Base-by-base conservation (phyloP, 1,284 basidiomycete genomes). In the Singerocomus rubriflavus region DNA sequence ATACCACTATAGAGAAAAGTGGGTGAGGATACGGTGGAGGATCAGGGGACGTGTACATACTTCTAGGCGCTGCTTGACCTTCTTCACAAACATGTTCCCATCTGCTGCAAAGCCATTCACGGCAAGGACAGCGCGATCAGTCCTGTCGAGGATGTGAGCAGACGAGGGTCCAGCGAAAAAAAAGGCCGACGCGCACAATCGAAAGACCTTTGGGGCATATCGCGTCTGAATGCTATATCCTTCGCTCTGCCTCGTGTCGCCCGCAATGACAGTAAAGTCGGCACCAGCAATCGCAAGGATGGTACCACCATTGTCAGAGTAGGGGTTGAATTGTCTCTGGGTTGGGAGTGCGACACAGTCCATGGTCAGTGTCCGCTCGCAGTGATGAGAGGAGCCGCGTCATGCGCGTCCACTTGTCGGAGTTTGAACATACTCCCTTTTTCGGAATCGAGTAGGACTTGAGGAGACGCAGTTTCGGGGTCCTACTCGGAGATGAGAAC, bases 51-150 rank as follows among this genome's bases (percentile, higher is more conserved):
- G 21, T 31, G 50, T 16, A 68, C 75, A 48, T 51, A 94, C 93
- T 78, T 97, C 94, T 9, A 98, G 77, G 60, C 92, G 80, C 71
- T 97, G 93, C 70, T 90, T 90, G 49, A 98, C 88, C 65, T 88
- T 85, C 81, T 96, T 96, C 62, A 97, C 91, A 65, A 98, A 93
- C 81, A 91, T 91, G 66, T 93, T 94, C 30, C 92, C 93, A 69
- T 98, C 94, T 41, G 93, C 94, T 26, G 93, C 90, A 66, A 97
- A 97, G 5, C 94, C 94, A 63, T 95, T 96, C 33, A 95, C 92
- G 30, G 94, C 93, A 36, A 98, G 77, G 7, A 94, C 91, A 25
- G 89, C 90, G 64, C 87, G 90, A 71, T 94, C 91, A n/a, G 93
- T 97, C 65, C 92, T 94, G 37, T 21, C 14, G 4, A 10, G 11